These are phyloP conservation scores for Flammula alnicola DNA, from an alignment of 1,284 basidiomycete genomes.

Conservation along the genomic window DNA sequence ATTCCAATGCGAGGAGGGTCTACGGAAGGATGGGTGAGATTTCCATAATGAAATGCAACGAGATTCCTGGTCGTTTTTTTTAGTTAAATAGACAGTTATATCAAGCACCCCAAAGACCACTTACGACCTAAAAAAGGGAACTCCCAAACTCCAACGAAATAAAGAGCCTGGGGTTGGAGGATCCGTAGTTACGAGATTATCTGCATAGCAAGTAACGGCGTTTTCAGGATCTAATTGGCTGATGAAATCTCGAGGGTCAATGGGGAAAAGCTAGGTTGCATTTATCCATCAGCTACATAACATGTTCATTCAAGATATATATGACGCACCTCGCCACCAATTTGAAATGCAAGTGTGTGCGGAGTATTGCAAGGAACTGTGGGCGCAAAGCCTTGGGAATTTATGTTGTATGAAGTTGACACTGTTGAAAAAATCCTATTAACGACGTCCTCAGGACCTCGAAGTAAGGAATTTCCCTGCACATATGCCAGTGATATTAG, in stretches of 20 bases:
- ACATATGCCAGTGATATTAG: not conserved
- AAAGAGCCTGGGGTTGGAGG: constrained; percentile 41
- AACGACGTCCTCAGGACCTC: constrained; percentile 60
- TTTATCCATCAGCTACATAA: no score
- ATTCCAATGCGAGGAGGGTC: constrained; percentile 71
- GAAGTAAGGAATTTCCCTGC: constrained; percentile 60
- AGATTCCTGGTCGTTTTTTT: constrained; percentile 43
- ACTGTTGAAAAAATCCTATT: constrained; percentile 40
- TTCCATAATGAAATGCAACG: constrained; percentile 69
- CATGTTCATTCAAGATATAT: not conserved
- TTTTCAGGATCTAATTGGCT: constrained; percentile 42
- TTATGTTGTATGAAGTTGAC: constrained; percentile 25
- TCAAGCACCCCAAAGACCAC: constrained; percentile 16
- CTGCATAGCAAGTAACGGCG: constrained; percentile 50
- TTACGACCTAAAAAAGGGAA: constrained; percentile 57
- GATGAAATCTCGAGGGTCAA: constrained; percentile 72
- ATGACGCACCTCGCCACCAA: constrained; percentile 50
- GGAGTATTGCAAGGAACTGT: constrained; percentile 50
- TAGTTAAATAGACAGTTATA: not conserved
- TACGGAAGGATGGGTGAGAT: constrained; percentile 61
- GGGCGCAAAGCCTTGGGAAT: constrained; percentile 14
- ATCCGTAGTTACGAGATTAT: constrained; percentile 59
- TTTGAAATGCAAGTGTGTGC: constrained; percentile 62
- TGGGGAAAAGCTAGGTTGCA: constrained; percentile 52
- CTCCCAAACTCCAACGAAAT: constrained; percentile 59